Evolutionary conservation across 352 stramenopile species (phyloP).

Genomic region (Phytophthora meadii): DNA sequence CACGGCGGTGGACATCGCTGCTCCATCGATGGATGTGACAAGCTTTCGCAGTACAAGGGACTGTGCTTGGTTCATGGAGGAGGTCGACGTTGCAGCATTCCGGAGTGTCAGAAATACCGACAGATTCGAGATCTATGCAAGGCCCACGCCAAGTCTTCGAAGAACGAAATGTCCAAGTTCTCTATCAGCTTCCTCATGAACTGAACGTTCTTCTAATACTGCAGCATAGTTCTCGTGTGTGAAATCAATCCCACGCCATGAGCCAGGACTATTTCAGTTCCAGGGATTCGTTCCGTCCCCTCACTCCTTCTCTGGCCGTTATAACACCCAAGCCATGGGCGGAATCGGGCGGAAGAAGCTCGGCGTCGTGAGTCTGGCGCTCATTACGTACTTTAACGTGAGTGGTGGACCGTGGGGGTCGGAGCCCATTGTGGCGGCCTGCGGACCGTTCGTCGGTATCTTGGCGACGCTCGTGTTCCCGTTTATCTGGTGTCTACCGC

Average conservation of each 20-base stretch:
- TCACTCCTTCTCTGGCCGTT: constrained; percentile 17
- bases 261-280: constrained; percentile 1
- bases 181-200: constrained; percentile 5
- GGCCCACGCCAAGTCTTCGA: constrained; percentile 3
- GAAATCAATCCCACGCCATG: not conserved
- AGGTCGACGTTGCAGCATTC: constrained; percentile 12
- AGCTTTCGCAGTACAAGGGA: constrained; percentile 12
- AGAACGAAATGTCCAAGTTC: not conserved
- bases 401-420: constrained; percentile 94
- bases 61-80: constrained; percentile 9
- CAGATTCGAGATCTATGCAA: constrained; percentile 17
- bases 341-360: constrained; percentile 58
- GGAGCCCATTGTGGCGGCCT: constrained; percentile 92
- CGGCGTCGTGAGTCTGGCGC: constrained; percentile 66
- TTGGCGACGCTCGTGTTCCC: constrained; percentile 68
- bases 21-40: constrained; percentile 3
- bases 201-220: too few species aligned
- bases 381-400: constrained; percentile 93
- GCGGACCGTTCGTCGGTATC: constrained; percentile 80
- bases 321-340: constrained; percentile 15
- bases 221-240: too few species aligned
- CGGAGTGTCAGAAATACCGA: constrained; percentile 9
- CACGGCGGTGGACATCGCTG: constrained; percentile 3
- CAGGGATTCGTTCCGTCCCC: not conserved
- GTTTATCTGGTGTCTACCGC: constrained; percentile 71